Conservation (phyloP, 1,139 yeast species). For the Kluyveromyces marxianus region DNA sequence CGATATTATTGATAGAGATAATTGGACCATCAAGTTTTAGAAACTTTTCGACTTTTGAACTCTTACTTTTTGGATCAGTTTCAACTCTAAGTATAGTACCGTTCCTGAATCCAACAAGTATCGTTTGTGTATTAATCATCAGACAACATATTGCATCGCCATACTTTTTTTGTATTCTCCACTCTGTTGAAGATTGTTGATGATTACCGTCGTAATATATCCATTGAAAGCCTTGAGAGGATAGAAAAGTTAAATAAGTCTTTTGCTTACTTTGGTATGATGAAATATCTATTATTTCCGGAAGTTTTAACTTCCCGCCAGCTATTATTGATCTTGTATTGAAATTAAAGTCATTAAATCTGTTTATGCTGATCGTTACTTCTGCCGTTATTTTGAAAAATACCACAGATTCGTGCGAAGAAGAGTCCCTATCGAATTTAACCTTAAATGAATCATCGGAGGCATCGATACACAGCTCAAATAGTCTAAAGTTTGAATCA, state of each 20-base stretch:
- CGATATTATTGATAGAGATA: not conserved
- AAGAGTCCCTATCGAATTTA: not conserved
- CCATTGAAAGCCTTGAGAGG: not conserved
- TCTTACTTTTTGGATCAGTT: not conserved
- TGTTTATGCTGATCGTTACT: not conserved
- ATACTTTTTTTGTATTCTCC: not conserved
- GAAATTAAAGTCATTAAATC: not conserved
- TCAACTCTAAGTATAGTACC: not conserved
- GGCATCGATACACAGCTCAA: not conserved
- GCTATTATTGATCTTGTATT: not conserved
- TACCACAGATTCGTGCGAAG: not conserved
- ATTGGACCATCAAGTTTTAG: conserved; percentile 3
- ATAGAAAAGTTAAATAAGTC: not conserved
- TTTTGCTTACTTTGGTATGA: not conserved
- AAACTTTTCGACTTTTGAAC: not conserved
- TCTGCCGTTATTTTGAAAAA: not conserved
- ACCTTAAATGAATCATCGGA: conserved; percentile 1
- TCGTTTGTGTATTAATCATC: not conserved
- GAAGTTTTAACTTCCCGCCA: not conserved
- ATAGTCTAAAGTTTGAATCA: not conserved
- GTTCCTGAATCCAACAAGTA: conserved; percentile 3
- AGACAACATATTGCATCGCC: conserved; percentile 4
- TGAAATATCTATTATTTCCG: not conserved
- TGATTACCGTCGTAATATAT: not conserved
- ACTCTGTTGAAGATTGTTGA: not conserved